Percentiles rank a stretch among this genome's conserved stretches.
Conservation (phyloP, 176 grass and related monocot genomes). For the Alloteropsis semialata region DNA sequence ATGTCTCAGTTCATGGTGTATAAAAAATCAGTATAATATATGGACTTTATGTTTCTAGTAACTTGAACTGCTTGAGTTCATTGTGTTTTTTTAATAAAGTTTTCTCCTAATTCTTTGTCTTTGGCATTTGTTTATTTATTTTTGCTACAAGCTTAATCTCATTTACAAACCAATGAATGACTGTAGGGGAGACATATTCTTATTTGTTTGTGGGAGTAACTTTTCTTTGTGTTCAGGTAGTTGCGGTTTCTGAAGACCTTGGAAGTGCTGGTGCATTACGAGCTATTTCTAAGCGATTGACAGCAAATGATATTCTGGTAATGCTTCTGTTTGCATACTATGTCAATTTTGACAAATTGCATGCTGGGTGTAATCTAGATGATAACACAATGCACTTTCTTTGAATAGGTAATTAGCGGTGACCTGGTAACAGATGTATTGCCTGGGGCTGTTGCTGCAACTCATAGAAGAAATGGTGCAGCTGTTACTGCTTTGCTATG, state of each 20-base stretch:
- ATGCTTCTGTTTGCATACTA: slow-evolving; percentile 10
- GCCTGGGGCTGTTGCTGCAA: slow-evolving; percentile 86
- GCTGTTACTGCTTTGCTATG: slow-evolving; percentile 85
- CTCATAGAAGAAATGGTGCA: slow-evolving; percentile 93
- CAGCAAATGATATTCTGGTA: slow-evolving; percentile 91
- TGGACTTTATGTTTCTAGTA: neutral
- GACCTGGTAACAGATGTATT: slow-evolving; percentile 90
- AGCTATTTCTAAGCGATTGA: slow-evolving; percentile 64
- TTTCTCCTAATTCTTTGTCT: neutral
- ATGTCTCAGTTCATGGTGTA: neutral
- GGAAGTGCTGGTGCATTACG: slow-evolving; percentile 87
- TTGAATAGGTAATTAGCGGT: slow-evolving; percentile 76
- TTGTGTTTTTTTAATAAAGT: neutral
- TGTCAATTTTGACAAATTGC: slow-evolving; percentile 1
- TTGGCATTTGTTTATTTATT: neutral
- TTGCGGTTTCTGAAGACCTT: slow-evolving; percentile 71
- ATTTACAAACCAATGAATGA: neutral
- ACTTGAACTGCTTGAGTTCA: neutral
- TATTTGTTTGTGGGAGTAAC: slow-evolving; percentile 20
- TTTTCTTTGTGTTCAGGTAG: slow-evolving; percentile 50
- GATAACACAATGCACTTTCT: neutral
- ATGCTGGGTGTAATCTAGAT: neutral
- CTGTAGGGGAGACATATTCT: neutral
- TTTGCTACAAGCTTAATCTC: neutral
- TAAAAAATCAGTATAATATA: neutral